phyloP scores from a whole-genome alignment of 495 filamentous ascomycete species.

The Xylona heveae region DNA sequence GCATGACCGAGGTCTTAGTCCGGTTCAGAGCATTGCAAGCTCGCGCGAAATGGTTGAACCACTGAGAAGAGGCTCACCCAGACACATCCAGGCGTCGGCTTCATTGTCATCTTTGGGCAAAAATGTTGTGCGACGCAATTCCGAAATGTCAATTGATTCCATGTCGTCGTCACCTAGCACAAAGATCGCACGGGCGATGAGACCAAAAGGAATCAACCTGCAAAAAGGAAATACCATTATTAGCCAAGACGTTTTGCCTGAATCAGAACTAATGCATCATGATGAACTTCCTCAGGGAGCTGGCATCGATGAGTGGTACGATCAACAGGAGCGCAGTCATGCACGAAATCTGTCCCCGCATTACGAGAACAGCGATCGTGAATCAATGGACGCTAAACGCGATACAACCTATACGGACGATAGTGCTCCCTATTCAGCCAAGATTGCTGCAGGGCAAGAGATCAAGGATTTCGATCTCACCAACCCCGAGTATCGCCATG shows the following conservation, averaged over 20 bases:
- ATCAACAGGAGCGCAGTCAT: constrained; percentile 30
- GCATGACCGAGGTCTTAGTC: constrained; percentile 47
- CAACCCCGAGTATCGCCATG: constrained; percentile 55
- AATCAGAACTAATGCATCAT: constrained; percentile 21
- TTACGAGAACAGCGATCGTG: constrained; percentile 22
- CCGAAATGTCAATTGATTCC: constrained; percentile 27
- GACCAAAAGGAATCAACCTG: constrained; percentile 28
- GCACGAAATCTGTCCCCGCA: constrained; percentile 28
- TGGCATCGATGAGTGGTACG: constrained; percentile 25
- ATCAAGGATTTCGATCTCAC: constrained; percentile 43
- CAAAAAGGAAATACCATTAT: constrained; percentile 24
- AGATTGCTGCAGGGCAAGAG: constrained; percentile 39
- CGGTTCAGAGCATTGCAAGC: constrained; percentile 75
- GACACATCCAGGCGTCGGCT: constrained; percentile 22
- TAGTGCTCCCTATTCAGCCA: constrained; percentile 37
- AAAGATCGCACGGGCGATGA: constrained; percentile 27
- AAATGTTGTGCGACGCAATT: constrained; percentile 16
- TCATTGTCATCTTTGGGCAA: constrained; percentile 21
- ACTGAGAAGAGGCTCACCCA: too few relatives aligned
- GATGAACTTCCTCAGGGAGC: constrained; percentile 11
- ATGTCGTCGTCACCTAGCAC: constrained; percentile 32
- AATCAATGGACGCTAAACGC: constrained; percentile 22
- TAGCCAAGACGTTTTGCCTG: constrained; percentile 17
- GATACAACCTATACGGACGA: constrained; percentile 42
- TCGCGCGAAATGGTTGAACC: too few relatives aligned